These are phyloP conservation scores for Clathrospora elynae DNA, from an alignment of 2,329 filamentous ascomycete genomes.

Conservation along the genomic window DNA sequence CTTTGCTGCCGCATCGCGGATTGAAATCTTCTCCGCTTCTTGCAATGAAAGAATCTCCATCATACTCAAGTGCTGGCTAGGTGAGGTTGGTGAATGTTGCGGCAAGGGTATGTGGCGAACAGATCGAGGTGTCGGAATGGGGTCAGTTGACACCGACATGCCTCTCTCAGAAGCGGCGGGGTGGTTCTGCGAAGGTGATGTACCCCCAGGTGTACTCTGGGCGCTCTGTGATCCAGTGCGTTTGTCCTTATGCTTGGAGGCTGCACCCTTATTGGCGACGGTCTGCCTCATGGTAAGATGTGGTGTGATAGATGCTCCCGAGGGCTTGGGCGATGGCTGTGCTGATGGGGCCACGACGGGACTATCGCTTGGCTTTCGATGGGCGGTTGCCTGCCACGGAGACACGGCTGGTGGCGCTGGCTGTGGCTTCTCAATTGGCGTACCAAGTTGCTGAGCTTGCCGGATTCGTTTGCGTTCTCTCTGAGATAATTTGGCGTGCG, in stretches of 20 bases:
- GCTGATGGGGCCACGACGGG: conserved; percentile 18
- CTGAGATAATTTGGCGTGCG: conserved; percentile 74
- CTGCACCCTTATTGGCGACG: conserved; percentile 47
- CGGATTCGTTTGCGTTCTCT: conserved; percentile 78
- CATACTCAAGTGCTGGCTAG: conserved; percentile 73
- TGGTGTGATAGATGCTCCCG: conserved; percentile 48
- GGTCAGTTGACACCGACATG: conserved; percentile 44
- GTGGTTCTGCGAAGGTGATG: conserved; percentile 35
- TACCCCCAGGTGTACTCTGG: conserved; percentile 13
- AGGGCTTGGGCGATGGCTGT: conserved; percentile 18
- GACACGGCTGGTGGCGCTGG: conserved; percentile 39
- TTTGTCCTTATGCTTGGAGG: conserved; percentile 36
- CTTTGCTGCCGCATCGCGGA: conserved; percentile 84
- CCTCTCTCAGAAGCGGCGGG: conserved; percentile 37
- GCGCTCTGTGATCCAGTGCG: conserved; percentile 19
- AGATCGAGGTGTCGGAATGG: conserved; percentile 50
- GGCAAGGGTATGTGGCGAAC: conserved; percentile 58
- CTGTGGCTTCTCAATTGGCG: conserved; percentile 36
- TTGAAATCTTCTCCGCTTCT: conserved; percentile 78
- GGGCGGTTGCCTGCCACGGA: conserved; percentile 42
- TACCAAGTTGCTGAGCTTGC: conserved; percentile 46
- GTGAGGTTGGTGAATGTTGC: conserved; percentile 66
- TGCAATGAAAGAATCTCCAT: conserved; percentile 89
- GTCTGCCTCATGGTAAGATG: conserved; percentile 67
- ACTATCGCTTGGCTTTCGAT: conserved; percentile 36